These are phyloP conservation scores for Talaromyces ruber DNA, from an alignment of 495 filamentous ascomycete genomes.

Conservation along the genomic window DNA sequence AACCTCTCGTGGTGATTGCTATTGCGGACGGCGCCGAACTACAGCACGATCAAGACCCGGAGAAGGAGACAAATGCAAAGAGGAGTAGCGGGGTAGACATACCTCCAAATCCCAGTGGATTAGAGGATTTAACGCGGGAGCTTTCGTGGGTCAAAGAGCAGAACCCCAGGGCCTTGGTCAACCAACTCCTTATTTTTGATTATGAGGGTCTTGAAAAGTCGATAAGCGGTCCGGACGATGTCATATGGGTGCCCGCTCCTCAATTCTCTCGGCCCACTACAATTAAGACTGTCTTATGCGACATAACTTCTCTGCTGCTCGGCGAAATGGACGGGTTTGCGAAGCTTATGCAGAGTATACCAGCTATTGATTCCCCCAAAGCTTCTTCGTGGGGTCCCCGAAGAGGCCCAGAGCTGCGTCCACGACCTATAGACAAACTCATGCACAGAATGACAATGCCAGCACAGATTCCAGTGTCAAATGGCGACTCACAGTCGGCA, in stretches of 20 bases:
- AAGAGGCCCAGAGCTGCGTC: slow-evolving; percentile 35
- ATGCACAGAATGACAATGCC: slow-evolving; percentile 77
- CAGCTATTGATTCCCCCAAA: slow-evolving; percentile 69
- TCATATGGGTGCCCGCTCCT: slow-evolving; percentile 65
- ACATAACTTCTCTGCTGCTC: slow-evolving; percentile 74
- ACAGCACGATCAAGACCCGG: slow-evolving; percentile 8
- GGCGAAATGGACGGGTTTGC: slow-evolving; percentile 84
- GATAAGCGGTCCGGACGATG: slow-evolving; percentile 34
- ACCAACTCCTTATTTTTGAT: slow-evolving; percentile 75
- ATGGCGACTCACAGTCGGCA: slow-evolving; percentile 43
- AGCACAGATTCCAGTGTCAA: slow-evolving; percentile 44
- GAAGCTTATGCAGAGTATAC: slow-evolving; percentile 71
- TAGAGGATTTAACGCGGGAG: slow-evolving; percentile 60
- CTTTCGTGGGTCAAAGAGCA: slow-evolving; percentile 47
- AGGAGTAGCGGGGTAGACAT: not conserved
- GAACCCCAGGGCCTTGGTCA: slow-evolving; percentile 67
- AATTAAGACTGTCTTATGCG: slow-evolving; percentile 90
- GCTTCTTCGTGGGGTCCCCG: slow-evolving; percentile 38
- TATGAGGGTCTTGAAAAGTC: slow-evolving; percentile 36
- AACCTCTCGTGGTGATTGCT: slow-evolving; percentile 71
- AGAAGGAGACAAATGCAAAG: not conserved
- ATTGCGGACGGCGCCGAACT: slow-evolving; percentile 66
- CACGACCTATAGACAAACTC: slow-evolving; percentile 34
- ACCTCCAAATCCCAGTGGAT: slow-evolving; percentile 28
- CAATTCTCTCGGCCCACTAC: slow-evolving; percentile 72